Evolutionary conservation across 1,284 basidiomycete genomes (phyloP), one percentile per base, ranked within the genome.

Genomic region (Boletus mariae): DNA sequence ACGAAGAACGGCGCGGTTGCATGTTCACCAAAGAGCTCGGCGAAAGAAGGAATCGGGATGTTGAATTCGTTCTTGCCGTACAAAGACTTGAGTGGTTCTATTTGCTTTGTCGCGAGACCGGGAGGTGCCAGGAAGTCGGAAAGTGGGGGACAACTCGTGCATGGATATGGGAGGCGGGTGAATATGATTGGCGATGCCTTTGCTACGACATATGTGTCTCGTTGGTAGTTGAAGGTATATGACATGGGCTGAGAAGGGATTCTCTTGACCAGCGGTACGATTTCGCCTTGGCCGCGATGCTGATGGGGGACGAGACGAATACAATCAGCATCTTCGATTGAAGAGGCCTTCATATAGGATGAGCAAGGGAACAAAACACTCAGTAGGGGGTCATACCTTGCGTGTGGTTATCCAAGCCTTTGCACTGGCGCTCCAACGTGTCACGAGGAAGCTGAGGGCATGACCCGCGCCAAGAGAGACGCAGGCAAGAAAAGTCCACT

Each of bases 1-100:
- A 96, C 92, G 70, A 97, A 97, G 79, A 97, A 97, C 0, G 94
- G 94, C 2, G 89, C 90, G 31, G 93, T 94, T 3, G 94, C 92
- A 66, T 97, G 94, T 74, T 98, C 94, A 34, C 76, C 80, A 61
- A 98, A 96, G 34, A 98, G 82, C 61, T 92, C 87, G 7, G 80
- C 77, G 66, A 98, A 98, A 2, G 90, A 90, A 5, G 94, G 94
- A 47, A 98, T 91, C 2, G 95, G 94, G 58, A 98, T 95, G 68
- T 96, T 85, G 72, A 97, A 98, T 66, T 93, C 89, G 74, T 98
- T 98, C 64, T 85, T 84, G 57, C 94, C 94, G 66, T 92, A 98
- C 31, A 93, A 75, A 6, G 75, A 73, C 41, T 76, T 69, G 17
- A 89, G 72, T 1, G 75, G 73, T 0, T 78, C 73, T 17, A 80